Evolutionary conservation across 495 filamentous ascomycete species (phyloP).

Genomic region (Penicillium odoratum): DNA sequence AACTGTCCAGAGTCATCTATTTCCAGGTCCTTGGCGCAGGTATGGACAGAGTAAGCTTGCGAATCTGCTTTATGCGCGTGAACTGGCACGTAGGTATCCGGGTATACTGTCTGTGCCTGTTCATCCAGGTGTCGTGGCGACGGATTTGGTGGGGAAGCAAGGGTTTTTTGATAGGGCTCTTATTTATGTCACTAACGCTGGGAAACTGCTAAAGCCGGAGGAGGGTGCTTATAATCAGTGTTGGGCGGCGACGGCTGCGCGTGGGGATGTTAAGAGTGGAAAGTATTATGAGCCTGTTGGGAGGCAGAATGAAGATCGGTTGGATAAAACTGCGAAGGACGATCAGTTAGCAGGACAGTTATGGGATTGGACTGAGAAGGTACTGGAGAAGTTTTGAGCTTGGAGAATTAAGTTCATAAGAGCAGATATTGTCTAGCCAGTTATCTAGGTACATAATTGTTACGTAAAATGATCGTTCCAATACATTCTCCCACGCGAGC

Average conservation of each 20-base stretch:
- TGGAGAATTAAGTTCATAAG: no score
- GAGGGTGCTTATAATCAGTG: conserved; percentile 54
- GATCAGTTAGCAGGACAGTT: conserved; percentile 46
- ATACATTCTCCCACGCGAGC: no score
- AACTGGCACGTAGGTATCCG: conserved; percentile 54
- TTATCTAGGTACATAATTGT: no score
- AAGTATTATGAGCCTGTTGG: conserved; percentile 56
- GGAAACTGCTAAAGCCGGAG: conserved; percentile 14
- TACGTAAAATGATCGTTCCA: no score
- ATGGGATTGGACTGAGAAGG: conserved; percentile 55
- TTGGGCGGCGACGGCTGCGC: conserved; percentile 48
- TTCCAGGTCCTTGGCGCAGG: conserved; percentile 37
- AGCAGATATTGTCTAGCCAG: no score
- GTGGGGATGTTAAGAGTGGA: conserved; percentile 35
- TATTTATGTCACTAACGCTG: conserved; percentile 17
- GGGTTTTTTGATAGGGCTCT: conserved; percentile 15
- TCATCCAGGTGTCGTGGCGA: conserved; percentile 45
- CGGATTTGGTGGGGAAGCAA: conserved; percentile 33
- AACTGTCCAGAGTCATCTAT: conserved; percentile 13
- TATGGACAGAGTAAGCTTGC: conserved; percentile 70
- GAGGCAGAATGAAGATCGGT: conserved; percentile 18
- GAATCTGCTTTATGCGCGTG: conserved; percentile 60
- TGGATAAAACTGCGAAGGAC: conserved; percentile 31
- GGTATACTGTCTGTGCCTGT: conserved; percentile 38
- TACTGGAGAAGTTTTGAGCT: conserved; percentile 10